phyloP scores from a whole-genome alignment of 345 rosid genomes.

The Odontarrhena argentea region DNA sequence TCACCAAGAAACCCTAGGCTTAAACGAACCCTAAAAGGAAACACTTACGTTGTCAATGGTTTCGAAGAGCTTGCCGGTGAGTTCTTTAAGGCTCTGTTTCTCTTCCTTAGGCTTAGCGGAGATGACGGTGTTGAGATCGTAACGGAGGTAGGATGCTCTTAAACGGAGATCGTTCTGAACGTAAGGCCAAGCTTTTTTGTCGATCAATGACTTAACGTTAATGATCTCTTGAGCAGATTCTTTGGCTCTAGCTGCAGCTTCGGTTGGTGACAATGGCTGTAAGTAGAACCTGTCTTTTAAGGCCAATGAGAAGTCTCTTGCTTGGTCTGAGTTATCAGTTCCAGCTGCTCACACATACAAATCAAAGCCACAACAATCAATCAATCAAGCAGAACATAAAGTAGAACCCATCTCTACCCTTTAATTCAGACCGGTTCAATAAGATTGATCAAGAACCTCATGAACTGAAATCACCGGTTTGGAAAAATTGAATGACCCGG shows the following conservation, averaged over 20 bases:
- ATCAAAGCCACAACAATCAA: not conserved
- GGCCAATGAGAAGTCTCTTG: conserved; percentile 70
- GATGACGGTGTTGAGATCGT: conserved; percentile 84
- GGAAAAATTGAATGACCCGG: not conserved
- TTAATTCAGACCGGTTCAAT: not conserved
- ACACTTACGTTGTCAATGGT: conserved; percentile 64
- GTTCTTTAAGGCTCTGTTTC: conserved; percentile 70
- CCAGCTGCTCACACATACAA: conserved; percentile 66
- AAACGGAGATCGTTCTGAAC: conserved; percentile 88
- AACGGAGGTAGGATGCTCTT: conserved; percentile 75
- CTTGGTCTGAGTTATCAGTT: conserved; percentile 79
- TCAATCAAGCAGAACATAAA: not conserved
- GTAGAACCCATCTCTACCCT: not conserved
- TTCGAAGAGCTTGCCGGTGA: conserved; percentile 76
- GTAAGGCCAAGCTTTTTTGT: conserved; percentile 94
- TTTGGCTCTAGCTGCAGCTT: conserved; percentile 80
- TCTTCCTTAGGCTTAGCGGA: conserved; percentile 71
- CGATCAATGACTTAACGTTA: conserved; percentile 70
- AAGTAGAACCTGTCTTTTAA: conserved; percentile 71
- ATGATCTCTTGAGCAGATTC: conserved; percentile 87
- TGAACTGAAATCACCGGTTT: no score
- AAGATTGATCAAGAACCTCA: no score
- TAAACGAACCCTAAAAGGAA: not conserved
- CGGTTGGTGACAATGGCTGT: conserved; percentile 65
- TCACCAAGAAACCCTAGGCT: conserved; percentile 5